Evolutionary conservation across 345 rosid species (phyloP).

Genomic region (Dipteronia dyeriana): DNA sequence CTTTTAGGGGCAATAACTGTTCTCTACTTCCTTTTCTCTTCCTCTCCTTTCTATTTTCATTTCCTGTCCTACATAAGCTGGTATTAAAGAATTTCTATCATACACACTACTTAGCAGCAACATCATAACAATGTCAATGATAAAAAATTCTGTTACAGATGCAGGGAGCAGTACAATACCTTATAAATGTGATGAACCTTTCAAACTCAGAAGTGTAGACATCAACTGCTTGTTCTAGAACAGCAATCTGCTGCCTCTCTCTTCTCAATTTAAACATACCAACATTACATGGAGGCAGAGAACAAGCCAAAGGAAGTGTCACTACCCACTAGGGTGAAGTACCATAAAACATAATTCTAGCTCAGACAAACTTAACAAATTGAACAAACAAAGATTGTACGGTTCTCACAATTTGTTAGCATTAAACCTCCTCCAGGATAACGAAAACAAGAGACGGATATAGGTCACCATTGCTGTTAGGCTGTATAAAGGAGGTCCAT

Average conservation of each 20-base stretch:
- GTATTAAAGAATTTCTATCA: not conserved
- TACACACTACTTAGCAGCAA: not conserved
- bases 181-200: slow-evolving; percentile 73
- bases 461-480: slow-evolving; percentile 68
- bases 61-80: not conserved
- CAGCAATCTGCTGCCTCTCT: slow-evolving; percentile 51
- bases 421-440: slow-evolving; percentile 69
- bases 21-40: not conserved
- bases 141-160: not conserved
- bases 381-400: slow-evolving; percentile 16
- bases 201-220: slow-evolving; percentile 73
- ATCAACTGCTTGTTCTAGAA: slow-evolving; percentile 70
- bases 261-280: slow-evolving; percentile 37
- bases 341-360: not conserved
- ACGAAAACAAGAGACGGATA: slow-evolving; percentile 64
- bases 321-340: slow-evolving; percentile 21
- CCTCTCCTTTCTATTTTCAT: not conserved
- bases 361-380: slow-evolving; percentile 9
- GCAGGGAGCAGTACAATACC: slow-evolving; percentile 47
- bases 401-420: slow-evolving; percentile 62
- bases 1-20: not conserved
- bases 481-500: slow-evolving; percentile 89
- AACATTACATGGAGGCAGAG: slow-evolving; percentile 22
- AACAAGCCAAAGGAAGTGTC: slow-evolving; percentile 25
- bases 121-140: not conserved